Conservation (phyloP, 2,329 filamentous ascomycete genomes). For the Dothideomycetes sp. region DNA sequence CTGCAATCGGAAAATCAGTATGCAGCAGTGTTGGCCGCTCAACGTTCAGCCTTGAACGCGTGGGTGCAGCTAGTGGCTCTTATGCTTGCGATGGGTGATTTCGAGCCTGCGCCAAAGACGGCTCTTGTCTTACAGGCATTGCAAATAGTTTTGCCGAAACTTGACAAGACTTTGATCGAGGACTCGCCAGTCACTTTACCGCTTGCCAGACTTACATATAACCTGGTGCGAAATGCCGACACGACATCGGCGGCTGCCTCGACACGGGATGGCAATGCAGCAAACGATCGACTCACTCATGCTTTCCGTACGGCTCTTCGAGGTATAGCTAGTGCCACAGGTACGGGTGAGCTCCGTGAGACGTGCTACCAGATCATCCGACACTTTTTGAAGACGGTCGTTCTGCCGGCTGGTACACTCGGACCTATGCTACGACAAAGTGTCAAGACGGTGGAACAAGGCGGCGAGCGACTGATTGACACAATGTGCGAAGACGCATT, state of each 20-base stretch:
- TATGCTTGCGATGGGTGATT: constrained; percentile 71
- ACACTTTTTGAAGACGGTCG: constrained; percentile 5
- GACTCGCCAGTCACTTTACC: constrained; percentile 61
- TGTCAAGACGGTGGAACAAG: constrained; percentile 46
- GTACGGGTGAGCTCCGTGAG: constrained; percentile 51
- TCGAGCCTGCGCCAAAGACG: constrained; percentile 59
- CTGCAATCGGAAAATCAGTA: constrained; percentile 54
- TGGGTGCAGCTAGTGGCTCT: constrained; percentile 82
- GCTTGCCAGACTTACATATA: constrained; percentile 64
- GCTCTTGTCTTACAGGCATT: constrained; percentile 77
- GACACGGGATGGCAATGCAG: constrained; percentile 45
- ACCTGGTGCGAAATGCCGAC: constrained; percentile 58
- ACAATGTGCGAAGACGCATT: constrained; percentile 89
- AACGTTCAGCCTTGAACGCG: constrained; percentile 60
- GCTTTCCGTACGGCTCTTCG: constrained; percentile 80
- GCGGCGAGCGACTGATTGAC: constrained; percentile 73
- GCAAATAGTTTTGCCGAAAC: constrained; percentile 76
- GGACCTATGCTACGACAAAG: constrained; percentile 35
- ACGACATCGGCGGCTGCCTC: constrained; percentile 34
- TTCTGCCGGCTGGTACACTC: not conserved
- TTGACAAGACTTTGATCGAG: constrained; percentile 65
- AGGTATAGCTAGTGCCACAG: constrained; percentile 8
- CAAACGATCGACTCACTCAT: constrained; percentile 82
- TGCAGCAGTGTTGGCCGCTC: constrained; percentile 42
- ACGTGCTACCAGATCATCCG: constrained; percentile 69